Base-by-base conservation (phyloP, 129 eudicot species). In the Logfia minima region DNA sequence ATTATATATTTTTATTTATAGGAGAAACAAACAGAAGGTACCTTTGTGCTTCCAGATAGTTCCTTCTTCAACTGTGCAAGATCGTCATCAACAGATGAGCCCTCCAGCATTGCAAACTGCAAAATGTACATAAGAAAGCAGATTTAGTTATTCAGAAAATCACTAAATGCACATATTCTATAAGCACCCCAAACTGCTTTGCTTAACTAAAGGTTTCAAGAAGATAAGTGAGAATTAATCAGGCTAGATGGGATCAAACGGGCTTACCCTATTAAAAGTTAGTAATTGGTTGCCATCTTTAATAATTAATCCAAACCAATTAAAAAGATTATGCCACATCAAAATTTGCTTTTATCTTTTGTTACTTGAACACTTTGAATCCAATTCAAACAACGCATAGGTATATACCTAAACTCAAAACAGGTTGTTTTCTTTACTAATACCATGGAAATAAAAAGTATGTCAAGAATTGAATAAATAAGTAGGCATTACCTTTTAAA, bases 81-180 rank as follows among this genome's bases (percentile, higher is more conserved):
- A 81, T 95, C 99, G 24, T 95, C 99, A 80, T 95, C 99, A 22
- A 95, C 96, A 0, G 97, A 91, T 62, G 97, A 81, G 84, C 86
- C 78, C 83, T 95, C 99, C 72, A 95, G 83, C 82, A 95, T 67
- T 21, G 97, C 96, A 86, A 95, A 95, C 99, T 95, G 81, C 81
- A 75, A 81, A 84, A 24, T 7, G 64, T 32, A 69, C 52, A 52
- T 68, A n/a, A 58, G 22, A 77, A 77, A 72, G 28, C 69, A 55
- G 18, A 9, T 58, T 35, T 45, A 26, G 16, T 71, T 26, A 66
- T 55, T 69, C 55, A 19, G 18, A 69, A 58, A 17, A 37, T 17
- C 2, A 61, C 37, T n/a, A 18, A 22, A 41, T 41, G 14, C 21
- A 55, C n/a, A 55, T 24, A 71, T 71, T 17, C 45, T 19, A 23